These are phyloP conservation scores for Toxoplasma gondii DNA, from an alignment of 169 alveolate species.

Conservation along the genomic window DNA sequence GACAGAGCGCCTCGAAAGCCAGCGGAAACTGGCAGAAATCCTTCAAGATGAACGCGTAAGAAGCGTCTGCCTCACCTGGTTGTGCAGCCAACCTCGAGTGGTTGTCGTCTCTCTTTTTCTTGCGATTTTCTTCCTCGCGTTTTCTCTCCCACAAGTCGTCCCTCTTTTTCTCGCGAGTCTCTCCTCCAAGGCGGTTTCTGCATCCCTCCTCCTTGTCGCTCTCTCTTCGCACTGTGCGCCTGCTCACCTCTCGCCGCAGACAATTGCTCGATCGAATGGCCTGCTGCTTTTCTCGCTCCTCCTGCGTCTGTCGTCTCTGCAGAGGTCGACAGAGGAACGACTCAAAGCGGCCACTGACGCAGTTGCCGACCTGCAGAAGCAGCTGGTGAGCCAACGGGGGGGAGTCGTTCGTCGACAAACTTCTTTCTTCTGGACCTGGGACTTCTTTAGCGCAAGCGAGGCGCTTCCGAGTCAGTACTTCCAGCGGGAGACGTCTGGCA, in stretches of 20 bases:
- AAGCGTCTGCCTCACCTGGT: background rate
- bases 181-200: background rate
- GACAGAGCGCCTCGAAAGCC: background rate
- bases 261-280: too few species aligned
- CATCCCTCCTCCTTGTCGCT: background rate
- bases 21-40: background rate
- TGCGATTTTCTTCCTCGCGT: background rate
- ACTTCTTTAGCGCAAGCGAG: too few species aligned
- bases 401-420: background rate
- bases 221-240: background rate
- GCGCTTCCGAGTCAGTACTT: too few species aligned
- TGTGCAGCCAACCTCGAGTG: too few species aligned
- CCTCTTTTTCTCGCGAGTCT: background rate
- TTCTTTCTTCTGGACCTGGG: background rate
- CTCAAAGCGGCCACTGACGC: background rate
- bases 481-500: too few species aligned
- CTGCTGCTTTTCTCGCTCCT: background rate
- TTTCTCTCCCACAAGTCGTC: background rate
- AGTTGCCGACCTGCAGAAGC: background rate
- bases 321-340: background rate
- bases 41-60: background rate
- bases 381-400: slow-evolving; percentile 4
- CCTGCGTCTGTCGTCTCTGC: background rate
- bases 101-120: background rate
- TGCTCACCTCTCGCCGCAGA: too few species aligned